Evolutionary conservation across 257 asterid species (phyloP), one percentile per base, ranked within the genome.

Genomic region (Apocynum venetum): DNA sequence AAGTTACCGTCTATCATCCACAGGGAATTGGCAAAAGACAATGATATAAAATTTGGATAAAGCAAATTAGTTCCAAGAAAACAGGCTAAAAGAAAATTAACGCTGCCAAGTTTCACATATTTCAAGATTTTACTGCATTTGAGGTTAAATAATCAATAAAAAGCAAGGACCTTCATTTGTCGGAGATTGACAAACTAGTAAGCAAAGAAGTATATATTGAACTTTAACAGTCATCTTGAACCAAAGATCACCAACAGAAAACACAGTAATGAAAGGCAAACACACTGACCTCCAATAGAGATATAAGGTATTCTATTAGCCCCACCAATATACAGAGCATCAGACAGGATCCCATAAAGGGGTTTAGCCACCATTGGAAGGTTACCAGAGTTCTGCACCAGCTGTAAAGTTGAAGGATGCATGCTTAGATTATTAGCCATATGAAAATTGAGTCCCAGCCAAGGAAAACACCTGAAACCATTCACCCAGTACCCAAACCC

Each of bases 361-460:
- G 97, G 97, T 84, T 94, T 94, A n/a, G 91, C 97, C 76, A 85
- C 97, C 92, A 91, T 89, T 20, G 97, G 98, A 49, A 94, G 85
- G 75, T 77, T 89, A 38, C 86, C 96, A 77, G 71, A 80, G 40
- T 83, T 84, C 92, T 92, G 97, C 81, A 94, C 91, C 80, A 94
- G 85, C 85, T 94, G 98, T 86, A 94, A 73, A 17, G 83, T 80
- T 4, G 97, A 88, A 55, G 98, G 97, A 68, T 88, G 84, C 92
- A 94, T 85, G 36, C 80, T 83, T 12, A 94, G 87, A 85, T 80
- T 81, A 73, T 85, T 47, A 12, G 92, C 92, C 97, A 8, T 91
- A 75, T 92, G 97, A 40, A 87, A 91, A 68, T 92, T 94, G 60
- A 94, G 84, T 3, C 92, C 97, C 85, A 94, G 63, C 98, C 97